These are phyloP conservation scores for Ascochyta clinopodiicola DNA, from an alignment of 2,329 filamentous ascomycete genomes.

Conservation along the genomic window DNA sequence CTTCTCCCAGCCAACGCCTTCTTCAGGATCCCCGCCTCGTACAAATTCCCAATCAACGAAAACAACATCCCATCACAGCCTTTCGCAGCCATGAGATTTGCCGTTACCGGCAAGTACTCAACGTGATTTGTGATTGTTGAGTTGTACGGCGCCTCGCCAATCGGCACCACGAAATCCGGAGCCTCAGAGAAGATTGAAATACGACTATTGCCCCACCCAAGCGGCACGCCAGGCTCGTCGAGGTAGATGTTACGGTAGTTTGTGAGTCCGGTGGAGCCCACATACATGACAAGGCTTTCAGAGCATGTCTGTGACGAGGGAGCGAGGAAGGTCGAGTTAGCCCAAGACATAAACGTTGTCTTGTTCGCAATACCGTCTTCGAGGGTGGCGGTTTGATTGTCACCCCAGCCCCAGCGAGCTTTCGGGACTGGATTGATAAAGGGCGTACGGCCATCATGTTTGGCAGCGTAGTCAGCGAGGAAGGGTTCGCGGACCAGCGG, in stretches of 20 bases:
- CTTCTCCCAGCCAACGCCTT: conserved; percentile 54
- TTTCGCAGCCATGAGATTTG: conserved; percentile 64
- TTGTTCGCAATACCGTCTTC: conserved; percentile 58
- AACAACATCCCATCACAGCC: conserved; percentile 68
- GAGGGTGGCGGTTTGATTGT: conserved; percentile 47
- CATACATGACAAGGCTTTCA: conserved; percentile 58
- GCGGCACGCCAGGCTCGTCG: conserved; percentile 53
- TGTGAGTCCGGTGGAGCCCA: conserved; percentile 47
- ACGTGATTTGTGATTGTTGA: conserved; percentile 57
- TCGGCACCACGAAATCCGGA: conserved; percentile 56
- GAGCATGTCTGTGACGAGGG: conserved; percentile 56
- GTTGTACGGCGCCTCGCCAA: conserved; percentile 54
- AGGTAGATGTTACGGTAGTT: conserved; percentile 56
- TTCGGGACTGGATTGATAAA: conserved; percentile 60
- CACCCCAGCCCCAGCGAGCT: conserved; percentile 57
- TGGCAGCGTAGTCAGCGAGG: conserved; percentile 57
- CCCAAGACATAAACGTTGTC: conserved; percentile 57
- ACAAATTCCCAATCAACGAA: conserved; percentile 60
- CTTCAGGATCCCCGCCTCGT: conserved; percentile 57
- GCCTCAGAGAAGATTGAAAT: conserved; percentile 58
- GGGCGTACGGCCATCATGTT: conserved; percentile 54
- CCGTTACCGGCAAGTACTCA: conserved; percentile 63
- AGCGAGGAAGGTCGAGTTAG: conserved; percentile 55
- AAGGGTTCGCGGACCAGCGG: conserved; percentile 57
- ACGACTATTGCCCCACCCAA: conserved; percentile 57